Evolutionary conservation across 192 early-diverging fungal species (phyloP).

Genomic region (Dissophora ornata): DNA sequence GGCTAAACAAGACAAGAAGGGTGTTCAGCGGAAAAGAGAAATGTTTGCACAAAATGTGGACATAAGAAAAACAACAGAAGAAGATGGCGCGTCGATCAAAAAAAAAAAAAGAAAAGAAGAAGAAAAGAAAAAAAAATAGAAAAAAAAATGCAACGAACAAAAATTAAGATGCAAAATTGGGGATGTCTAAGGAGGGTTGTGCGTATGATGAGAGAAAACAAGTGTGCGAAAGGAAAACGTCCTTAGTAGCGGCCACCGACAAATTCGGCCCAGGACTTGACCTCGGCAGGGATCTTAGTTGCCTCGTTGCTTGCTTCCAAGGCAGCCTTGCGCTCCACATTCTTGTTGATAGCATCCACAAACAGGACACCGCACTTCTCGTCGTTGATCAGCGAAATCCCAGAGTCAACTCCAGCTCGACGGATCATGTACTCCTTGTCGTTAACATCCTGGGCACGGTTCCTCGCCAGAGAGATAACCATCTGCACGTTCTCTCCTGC

Average conservation of each 20-base stretch:
- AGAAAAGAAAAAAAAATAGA: slow-evolving; percentile 11
- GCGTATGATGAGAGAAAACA: too few species aligned
- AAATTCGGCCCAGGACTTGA: slow-evolving; percentile 77
- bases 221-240: not conserved
- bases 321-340: slow-evolving; percentile 56
- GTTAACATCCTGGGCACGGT: slow-evolving; percentile 65
- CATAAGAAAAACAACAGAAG: slow-evolving; percentile 2
- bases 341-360: slow-evolving; percentile 81
- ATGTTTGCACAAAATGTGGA: too few species aligned
- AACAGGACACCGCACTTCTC: slow-evolving; percentile 94
- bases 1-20: not conserved
- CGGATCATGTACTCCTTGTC: slow-evolving; percentile 85
- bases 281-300: slow-evolving; percentile 66
- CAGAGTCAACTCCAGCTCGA: slow-evolving; percentile 96
- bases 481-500: slow-evolving; percentile 72
- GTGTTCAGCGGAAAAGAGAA: slow-evolving; percentile 5
- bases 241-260: slow-evolving; percentile 61
- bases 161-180: not conserved
- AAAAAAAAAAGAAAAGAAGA: slow-evolving; percentile 23
- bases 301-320: slow-evolving; percentile 40
- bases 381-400: slow-evolving; percentile 95
- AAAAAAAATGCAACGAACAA: slow-evolving; percentile 1
- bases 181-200: not conserved
- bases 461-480: slow-evolving; percentile 78
- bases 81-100: not conserved